These are phyloP conservation scores for Curvularia spicifera DNA, from an alignment of 2,329 filamentous ascomycete genomes.

Conservation along the genomic window DNA sequence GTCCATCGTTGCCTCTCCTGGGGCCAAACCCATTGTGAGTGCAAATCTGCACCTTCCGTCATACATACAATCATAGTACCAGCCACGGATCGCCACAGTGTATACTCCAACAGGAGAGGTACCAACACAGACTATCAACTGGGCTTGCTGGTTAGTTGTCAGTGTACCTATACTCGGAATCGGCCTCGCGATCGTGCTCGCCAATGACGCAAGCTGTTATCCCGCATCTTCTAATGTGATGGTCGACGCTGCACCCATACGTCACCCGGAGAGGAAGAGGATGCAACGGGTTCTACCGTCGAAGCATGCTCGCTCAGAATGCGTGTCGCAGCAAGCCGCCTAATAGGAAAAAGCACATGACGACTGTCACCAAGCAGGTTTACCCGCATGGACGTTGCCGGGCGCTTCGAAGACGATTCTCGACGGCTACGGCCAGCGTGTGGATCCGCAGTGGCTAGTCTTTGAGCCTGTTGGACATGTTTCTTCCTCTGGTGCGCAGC, in stretches of 20 bases:
- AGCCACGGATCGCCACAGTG: background rate
- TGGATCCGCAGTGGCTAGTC: conserved; percentile 9
- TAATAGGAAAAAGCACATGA: background rate
- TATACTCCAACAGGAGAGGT: background rate
- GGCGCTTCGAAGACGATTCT: conserved; percentile 13
- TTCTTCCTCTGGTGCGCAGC: conserved; percentile 27
- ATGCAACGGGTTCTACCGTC: background rate
- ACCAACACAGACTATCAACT: background rate
- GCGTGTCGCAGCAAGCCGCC: background rate
- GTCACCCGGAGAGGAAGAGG: background rate
- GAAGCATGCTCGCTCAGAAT: background rate
- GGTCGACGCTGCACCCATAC: background rate
- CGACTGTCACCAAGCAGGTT: background rate
- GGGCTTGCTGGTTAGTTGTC: background rate
- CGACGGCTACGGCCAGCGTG: conserved; percentile 11
- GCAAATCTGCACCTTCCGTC: background rate
- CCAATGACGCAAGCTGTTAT: background rate
- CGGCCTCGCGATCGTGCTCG: background rate
- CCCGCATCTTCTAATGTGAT: no score
- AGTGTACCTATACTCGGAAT: background rate
- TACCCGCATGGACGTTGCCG: conserved; percentile 13
- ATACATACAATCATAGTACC: background rate
- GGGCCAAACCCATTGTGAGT: background rate
- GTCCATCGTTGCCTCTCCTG: background rate
- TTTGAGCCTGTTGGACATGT: conserved; percentile 29